Evolutionary conservation across 139 green algal species (phyloP).

Genomic region (Limnomonas spitsbergensis): DNA sequence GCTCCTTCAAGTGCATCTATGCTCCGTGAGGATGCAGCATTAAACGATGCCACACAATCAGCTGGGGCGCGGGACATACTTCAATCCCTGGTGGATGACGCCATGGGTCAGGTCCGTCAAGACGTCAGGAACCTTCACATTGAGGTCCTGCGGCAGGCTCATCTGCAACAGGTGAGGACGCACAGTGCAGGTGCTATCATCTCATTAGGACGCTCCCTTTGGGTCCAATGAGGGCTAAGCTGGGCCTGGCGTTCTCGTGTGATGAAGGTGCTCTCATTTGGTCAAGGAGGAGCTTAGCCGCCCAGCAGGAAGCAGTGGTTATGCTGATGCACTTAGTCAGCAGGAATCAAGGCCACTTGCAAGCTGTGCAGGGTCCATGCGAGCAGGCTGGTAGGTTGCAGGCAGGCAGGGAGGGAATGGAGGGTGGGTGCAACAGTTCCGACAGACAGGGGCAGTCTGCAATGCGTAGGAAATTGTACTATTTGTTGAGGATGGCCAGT

Average conservation of each 20-base stretch:
- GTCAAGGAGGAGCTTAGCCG: too few species aligned
- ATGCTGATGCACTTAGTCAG: not conserved
- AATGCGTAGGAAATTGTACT: too few species aligned
- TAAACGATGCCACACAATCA: not conserved
- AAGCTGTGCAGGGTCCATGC: too few species aligned
- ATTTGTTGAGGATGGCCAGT: too few species aligned
- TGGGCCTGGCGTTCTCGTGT: not conserved
- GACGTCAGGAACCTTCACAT: constrained; percentile 15
- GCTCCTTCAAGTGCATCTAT: too few species aligned
- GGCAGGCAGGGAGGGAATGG: too few species aligned
- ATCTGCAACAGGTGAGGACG: constrained; percentile 6
- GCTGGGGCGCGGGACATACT: not conserved
- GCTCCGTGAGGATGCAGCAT: not conserved
- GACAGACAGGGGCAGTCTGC: too few species aligned
- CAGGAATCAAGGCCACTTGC: not conserved
- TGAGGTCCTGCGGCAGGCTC: constrained; percentile 5
- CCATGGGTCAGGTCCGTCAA: not conserved
- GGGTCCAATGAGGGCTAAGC: not conserved
- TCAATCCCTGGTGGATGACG: not conserved
- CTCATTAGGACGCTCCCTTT: not conserved
- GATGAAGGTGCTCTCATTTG: not conserved
- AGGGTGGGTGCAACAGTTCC: too few species aligned
- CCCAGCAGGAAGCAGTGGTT: not conserved
- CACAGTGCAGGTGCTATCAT: not conserved
- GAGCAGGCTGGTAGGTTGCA: too few species aligned